Evolutionary conservation across 2,329 filamentous ascomycete genomes (phyloP).

Genomic region (Claviceps maximensis): DNA sequence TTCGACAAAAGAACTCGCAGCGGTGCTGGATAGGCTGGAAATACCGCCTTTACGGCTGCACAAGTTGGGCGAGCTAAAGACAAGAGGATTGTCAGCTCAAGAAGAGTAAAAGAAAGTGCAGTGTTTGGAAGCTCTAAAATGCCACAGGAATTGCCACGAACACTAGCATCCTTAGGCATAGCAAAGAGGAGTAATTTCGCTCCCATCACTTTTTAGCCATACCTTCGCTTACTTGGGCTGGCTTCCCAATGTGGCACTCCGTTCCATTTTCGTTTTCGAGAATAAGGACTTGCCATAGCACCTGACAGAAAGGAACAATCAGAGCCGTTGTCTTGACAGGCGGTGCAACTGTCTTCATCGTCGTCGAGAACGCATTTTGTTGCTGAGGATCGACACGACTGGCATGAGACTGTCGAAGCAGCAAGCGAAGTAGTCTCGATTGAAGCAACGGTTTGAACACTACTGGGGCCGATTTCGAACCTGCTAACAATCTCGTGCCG

Average conservation of each 20-base stretch:
- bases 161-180: background rate
- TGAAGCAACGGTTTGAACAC: constrained; percentile 38
- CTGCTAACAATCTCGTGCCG: constrained; percentile 34
- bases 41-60: constrained; percentile 37
- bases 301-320: constrained; percentile 69
- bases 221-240: constrained; percentile 54
- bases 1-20: constrained; percentile 49
- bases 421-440: constrained; percentile 32
- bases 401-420: constrained; percentile 44
- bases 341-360: constrained; percentile 61
- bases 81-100: constrained; percentile 5
- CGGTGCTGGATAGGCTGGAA: constrained; percentile 47
- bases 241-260: constrained; percentile 47
- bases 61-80: constrained; percentile 41
- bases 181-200: background rate
- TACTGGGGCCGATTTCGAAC: constrained; percentile 36
- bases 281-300: constrained; percentile 36
- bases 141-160: background rate
- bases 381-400: constrained; percentile 61
- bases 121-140: background rate
- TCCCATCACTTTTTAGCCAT: constrained; percentile 22
- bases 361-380: constrained; percentile 63
- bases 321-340: constrained; percentile 65
- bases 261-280: constrained; percentile 68
- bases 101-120: background rate